Percentiles rank a stretch among this genome's conserved stretches.
These are phyloP conservation scores for Casuarina equisetifolia DNA, from an alignment of 306 rosid genomes.

Conservation along the genomic window DNA sequence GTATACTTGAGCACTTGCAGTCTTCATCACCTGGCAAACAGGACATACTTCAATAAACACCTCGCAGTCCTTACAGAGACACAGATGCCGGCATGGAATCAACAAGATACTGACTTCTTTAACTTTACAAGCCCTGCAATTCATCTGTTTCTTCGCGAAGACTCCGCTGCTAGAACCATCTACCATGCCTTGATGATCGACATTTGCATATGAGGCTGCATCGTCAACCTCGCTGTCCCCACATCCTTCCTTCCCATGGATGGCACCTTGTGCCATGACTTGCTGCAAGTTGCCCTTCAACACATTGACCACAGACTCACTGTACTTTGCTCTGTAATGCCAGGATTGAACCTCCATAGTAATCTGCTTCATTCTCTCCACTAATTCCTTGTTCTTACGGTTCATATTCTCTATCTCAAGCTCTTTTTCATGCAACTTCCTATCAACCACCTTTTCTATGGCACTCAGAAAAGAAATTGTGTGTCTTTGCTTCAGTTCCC, in stretches of 20 bases:
- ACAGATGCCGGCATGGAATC: conserved; percentile 40
- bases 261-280: conserved; percentile 26
- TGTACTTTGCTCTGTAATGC: conserved; percentile 38
- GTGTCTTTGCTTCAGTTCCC: conserved; percentile 36
- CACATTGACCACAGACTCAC: conserved; percentile 25
- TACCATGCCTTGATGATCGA: neutral
- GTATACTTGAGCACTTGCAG: conserved; percentile 29
- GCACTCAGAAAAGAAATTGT: conserved; percentile 31
- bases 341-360: conserved; percentile 31
- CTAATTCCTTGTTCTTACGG: conserved; percentile 33
- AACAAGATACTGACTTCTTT: conserved; percentile 30
- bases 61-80: conserved; percentile 41
- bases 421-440: conserved; percentile 33
- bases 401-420: conserved; percentile 30
- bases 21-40: conserved; percentile 26
- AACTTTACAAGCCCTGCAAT: conserved; percentile 33
- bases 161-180: conserved; percentile 11
- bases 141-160: conserved; percentile 5
- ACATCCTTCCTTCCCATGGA: conserved; percentile 29
- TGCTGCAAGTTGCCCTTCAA: conserved; percentile 34
- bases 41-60: conserved; percentile 32
- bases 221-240: conserved; percentile 41
- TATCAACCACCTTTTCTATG: conserved; percentile 29
- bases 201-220: conserved; percentile 25
- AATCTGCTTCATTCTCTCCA: conserved; percentile 33